Evolutionary conservation across 2,329 filamentous ascomycete species (phyloP).

Genomic region (Diaporthe longicolla): DNA sequence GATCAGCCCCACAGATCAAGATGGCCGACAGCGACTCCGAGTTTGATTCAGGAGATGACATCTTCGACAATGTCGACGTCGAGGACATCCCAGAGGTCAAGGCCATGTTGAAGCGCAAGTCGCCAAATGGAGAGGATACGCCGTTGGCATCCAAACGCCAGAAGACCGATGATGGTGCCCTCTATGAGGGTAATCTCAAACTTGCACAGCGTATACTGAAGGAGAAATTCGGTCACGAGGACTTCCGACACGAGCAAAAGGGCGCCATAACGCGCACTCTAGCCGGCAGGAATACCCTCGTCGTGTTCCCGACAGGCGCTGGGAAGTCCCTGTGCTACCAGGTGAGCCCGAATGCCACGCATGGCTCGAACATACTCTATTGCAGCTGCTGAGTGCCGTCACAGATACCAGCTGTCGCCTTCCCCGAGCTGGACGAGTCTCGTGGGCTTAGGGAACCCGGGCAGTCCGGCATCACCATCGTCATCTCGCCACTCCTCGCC

Average conservation of each 20-base stretch:
- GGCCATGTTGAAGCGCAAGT: constrained; percentile 16
- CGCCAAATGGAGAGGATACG: neutral
- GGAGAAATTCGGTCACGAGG: constrained; percentile 56
- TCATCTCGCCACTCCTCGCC: constrained; percentile 69
- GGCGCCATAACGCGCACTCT: constrained; percentile 57
- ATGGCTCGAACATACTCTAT: neutral
- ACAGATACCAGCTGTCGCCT: constrained; percentile 63
- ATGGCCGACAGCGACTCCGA: constrained; percentile 49
- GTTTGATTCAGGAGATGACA: constrained; percentile 53
- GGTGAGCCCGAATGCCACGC: constrained; percentile 46
- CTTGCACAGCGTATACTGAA: constrained; percentile 51
- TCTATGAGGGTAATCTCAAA: constrained; percentile 21
- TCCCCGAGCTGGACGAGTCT: constrained; percentile 57
- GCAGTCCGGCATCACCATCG: constrained; percentile 66
- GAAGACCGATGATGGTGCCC: neutral
- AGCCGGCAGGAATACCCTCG: constrained; percentile 57
- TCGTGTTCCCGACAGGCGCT: constrained; percentile 63
- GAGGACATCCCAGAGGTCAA: constrained; percentile 35
- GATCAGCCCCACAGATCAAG: neutral
- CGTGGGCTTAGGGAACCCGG: constrained; percentile 47
- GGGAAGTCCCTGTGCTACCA: constrained; percentile 67
- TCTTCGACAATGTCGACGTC: constrained; percentile 49
- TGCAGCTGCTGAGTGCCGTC: neutral
- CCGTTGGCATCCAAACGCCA: constrained; percentile 26
- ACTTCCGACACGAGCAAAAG: constrained; percentile 62